These are phyloP conservation scores for Citrus maxima DNA, from an alignment of 345 rosid species.

Conservation along the genomic window DNA sequence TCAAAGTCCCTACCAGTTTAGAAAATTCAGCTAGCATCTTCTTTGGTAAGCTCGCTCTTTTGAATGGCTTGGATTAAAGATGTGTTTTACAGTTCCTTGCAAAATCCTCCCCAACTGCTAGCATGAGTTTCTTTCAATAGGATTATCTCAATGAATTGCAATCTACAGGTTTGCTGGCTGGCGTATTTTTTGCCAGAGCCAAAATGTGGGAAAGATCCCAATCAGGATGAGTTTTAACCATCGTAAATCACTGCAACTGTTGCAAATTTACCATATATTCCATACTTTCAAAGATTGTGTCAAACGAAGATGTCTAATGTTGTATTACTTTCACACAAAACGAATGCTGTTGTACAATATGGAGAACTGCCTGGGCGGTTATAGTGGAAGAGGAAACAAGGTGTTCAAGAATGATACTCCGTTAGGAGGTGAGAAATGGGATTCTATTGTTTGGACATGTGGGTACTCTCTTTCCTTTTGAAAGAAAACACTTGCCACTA, in stretches of 20 bases:
- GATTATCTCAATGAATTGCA: conserved; percentile 5
- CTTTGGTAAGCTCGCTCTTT: conserved; percentile 51
- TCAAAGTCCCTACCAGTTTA: conserved; percentile 88
- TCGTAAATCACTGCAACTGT: background rate
- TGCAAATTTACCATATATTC: background rate
- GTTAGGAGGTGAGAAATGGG: background rate
- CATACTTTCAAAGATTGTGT: background rate
- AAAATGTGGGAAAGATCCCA: conserved; percentile 73
- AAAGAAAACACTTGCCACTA: conserved; percentile 4
- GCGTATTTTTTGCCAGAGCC: conserved; percentile 89
- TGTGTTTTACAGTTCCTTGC: background rate
- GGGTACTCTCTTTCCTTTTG: background rate
- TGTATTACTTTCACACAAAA: background rate
- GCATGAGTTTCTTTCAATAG: background rate
- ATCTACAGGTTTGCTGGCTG: conserved; percentile 77
- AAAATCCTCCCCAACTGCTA: background rate
- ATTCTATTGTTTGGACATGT: background rate
- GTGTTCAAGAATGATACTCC: background rate
- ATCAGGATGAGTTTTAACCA: background rate
- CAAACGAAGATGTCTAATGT: background rate
- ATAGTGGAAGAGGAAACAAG: background rate
- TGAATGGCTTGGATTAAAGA: background rate
- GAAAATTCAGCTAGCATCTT: conserved; percentile 93
- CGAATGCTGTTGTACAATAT: background rate
- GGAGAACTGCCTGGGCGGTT: background rate